Evolutionary conservation across 768 basidiomycete species (phyloP), one percentile per base, ranked within the genome.

Genomic region (Tephrocybe sp.): DNA sequence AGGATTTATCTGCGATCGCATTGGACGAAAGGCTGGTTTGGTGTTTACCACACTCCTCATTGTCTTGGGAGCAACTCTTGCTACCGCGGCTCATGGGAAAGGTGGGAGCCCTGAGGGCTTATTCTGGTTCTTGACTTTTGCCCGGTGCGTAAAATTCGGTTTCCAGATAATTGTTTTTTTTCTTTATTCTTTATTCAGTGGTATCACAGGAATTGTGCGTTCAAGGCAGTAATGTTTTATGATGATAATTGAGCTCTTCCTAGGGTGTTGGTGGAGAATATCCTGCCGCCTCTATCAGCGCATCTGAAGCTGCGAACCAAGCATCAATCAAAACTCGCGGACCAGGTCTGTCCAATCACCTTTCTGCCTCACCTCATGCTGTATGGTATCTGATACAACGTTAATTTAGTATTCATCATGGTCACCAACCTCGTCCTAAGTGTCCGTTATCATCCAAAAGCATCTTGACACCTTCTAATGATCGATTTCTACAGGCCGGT

Each of bases 191-290:
- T 30, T 31, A 7, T 9, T 6, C 33, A 48, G 47, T 16, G 88
- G 88, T 36, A 74, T 88, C 31, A 85, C 84, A 20, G 85, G 85
- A 19, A 48, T 41, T 16, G 67, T 85, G 40, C 83, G 41, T 43
- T n/a, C 41, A 84, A 55, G 61, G 78, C 64, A 39, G 44, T 47
- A 11, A 14, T 35, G 17, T 20, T 2, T 22, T 42, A 13, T 22
- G 9, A 36, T 51, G 26, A 39, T 5, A 17, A 10, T 32, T 26
- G 26, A 39, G n/a, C 19, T 13, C 20, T n/a, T n/a, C 16, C n/a
- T 48, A 84, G 76, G 87, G 87, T 52, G 85, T 87, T 11, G 86
- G 86, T 32, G 87, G 87, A 20, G 87, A 89, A 68, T 89, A 90
- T 64, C 87, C 87, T 0, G 84, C 84, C 5, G 85, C 82, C 5